phyloP scores from a whole-genome alignment of 192 early-diverging fungal genomes.

The Gaertneriomyces semiglobifer region DNA sequence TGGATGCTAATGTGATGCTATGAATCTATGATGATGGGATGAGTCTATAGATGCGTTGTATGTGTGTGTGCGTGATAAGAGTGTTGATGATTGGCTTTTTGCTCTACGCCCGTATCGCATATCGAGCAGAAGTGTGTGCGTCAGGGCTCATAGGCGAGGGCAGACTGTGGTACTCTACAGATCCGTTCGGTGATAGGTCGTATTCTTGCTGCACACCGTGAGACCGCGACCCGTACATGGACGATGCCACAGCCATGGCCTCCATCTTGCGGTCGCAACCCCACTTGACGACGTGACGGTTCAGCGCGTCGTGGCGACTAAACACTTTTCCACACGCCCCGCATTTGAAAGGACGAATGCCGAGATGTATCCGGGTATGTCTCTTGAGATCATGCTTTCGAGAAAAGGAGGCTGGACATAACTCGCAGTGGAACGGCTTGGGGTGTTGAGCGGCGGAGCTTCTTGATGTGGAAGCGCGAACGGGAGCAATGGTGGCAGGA shows the following conservation, averaged over 20 bases:
- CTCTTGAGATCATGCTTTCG: conserved; percentile 89
- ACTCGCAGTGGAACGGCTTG: conserved; percentile 59
- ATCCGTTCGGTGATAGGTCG: no score
- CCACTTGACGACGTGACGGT: conserved; percentile 25
- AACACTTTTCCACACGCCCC: conserved; percentile 35
- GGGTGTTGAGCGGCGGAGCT: conserved; percentile 14
- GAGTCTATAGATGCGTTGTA: no score
- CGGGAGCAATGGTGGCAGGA: conserved; percentile 19
- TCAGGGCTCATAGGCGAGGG: no score
- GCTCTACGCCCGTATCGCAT: no score
- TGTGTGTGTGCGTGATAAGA: no score
- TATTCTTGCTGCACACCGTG: conserved; percentile 10
- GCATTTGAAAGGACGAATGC: conserved; percentile 42
- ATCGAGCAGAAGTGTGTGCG: no score
- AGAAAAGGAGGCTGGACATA: conserved; percentile 76
- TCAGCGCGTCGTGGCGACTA: conserved; percentile 36
- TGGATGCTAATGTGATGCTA: no score
- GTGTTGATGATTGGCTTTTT: no score
- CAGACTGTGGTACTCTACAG: no score
- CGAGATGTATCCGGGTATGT: conserved; percentile 46
- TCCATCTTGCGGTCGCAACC: conserved; percentile 31
- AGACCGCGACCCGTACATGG: conserved; percentile 6
- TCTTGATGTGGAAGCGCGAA: conserved; percentile 16
- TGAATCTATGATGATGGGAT: no score
- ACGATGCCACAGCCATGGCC: conserved; percentile 2